These are phyloP conservation scores for Raphanus hybrid DNA, from an alignment of 441 rosid genomes.

Conservation along the genomic window DNA sequence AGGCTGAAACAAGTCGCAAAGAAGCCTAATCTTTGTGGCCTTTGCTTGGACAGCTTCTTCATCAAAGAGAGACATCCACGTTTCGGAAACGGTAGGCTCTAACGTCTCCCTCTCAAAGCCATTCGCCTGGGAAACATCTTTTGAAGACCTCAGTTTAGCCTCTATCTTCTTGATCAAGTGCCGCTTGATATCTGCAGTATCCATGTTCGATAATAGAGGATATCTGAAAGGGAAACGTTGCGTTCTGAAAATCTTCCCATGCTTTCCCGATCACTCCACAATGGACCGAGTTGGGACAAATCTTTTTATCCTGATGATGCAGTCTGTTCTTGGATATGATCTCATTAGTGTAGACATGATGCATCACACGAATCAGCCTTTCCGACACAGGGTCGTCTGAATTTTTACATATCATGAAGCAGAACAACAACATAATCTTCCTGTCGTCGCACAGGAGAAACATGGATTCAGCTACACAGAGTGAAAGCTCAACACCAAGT, in stretches of 20 bases:
- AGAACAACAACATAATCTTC: neutral
- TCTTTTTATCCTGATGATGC: too few species aligned
- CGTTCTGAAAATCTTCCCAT: too few species aligned
- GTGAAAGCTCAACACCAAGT: neutral
- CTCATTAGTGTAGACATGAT: neutral
- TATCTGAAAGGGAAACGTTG: neutral
- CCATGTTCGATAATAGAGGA: neutral
- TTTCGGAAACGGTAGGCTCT: neutral
- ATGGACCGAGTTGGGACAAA: too few species aligned
- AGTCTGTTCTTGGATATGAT: too few species aligned
- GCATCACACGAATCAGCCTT: neutral
- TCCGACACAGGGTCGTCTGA: neutral
- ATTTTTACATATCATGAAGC: neutral
- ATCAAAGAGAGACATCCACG: neutral
- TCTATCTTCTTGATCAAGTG: neutral
- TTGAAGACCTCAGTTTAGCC: neutral
- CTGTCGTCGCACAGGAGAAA: neutral
- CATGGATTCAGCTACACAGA: neutral
- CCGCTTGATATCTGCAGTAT: neutral
- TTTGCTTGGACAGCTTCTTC: neutral
- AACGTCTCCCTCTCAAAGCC: neutral
- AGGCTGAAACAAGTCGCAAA: too few species aligned
- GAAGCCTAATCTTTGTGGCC: neutral
- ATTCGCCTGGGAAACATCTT: neutral
- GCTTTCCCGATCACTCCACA: too few species aligned